These are phyloP conservation scores for Schwanniomyces etchellsii DNA, from an alignment of 1,139 yeast species.

Conservation along the genomic window DNA sequence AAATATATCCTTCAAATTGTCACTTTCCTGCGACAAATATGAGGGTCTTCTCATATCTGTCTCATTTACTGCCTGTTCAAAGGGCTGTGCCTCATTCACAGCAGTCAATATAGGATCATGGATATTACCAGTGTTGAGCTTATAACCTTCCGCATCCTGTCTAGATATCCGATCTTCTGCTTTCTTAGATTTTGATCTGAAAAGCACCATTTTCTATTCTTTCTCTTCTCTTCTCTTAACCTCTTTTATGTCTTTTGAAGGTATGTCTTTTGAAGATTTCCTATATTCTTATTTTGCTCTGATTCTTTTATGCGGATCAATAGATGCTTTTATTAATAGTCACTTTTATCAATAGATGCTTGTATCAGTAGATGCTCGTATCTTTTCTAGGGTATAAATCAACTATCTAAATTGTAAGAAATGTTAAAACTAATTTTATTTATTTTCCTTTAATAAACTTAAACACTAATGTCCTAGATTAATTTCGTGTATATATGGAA, in stretches of 20 bases:
- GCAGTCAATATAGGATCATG: conserved; percentile 90
- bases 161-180: conserved; percentile 27
- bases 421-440: too few species aligned
- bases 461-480: too few species aligned
- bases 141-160: conserved; percentile 26
- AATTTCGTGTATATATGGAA: too few species aligned
- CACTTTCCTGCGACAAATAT: conserved; percentile 34
- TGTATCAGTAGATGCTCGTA: too few species aligned
- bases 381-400: too few species aligned
- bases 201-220: conserved; percentile 27
- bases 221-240: neutral
- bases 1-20: conserved; percentile 63
- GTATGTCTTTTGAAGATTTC: too few species aligned
- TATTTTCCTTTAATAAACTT: too few species aligned
- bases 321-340: too few species aligned
- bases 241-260: neutral
- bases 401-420: too few species aligned
- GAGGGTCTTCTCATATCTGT: conserved; percentile 31
- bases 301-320: too few species aligned
- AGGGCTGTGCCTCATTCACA: conserved; percentile 93
- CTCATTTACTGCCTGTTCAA: conserved; percentile 63
- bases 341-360: too few species aligned
- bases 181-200: conserved; percentile 28
- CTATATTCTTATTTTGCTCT: too few species aligned
- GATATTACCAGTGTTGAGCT: conserved; percentile 53